Evolutionary conservation across 2,329 filamentous ascomycete species (phyloP), one percentile per base, ranked within the genome.

Genomic region (Penicillium fuscoglaucum): DNA sequence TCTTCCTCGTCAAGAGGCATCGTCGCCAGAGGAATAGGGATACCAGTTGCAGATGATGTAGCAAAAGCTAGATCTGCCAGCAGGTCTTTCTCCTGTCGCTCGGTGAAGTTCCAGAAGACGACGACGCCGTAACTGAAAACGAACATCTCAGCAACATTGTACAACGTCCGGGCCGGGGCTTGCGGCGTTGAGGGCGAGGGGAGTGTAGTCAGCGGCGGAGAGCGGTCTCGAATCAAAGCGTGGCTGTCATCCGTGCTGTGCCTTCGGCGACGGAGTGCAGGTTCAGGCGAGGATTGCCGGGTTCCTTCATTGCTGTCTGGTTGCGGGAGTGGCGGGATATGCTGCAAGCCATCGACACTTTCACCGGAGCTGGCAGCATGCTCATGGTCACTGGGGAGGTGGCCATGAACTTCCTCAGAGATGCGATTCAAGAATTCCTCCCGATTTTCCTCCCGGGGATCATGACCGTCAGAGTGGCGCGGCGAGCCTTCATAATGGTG

Each of bases 101-200:
- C 93, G 12, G 91, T 93, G 68, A 99, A 97, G 74, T 99, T 99
- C 95, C 95, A 99, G 73, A 99, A 96, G 6, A 99, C 95, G 0
- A 95, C 93, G 0, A 99, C 93, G 21, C 95, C 95, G 71, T 99
- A 99, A 17, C 90, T 93, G 75, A 96, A 98, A 67, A 99, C 89
- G 72, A 96, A 98, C 86, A 98, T 91, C 77, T 99, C 95, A 43
- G 91, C 93, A 71, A 96, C 72, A 41, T 73, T 70, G 59, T 74
- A 73, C 91, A 56, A 87, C 84, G 69, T 93, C 87, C 37, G 88
- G 85, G 70, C 91, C 86, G 6, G 89, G 84, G 58, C 61, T 54
- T 61, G 61, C 3, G 59, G 57, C 24, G 24, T 46, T 15, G 60
- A 58, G 3, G 59, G 29, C 29, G 57, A 50, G 3, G 59, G 44